Evolutionary conservation across 352 stramenopile genomes (phyloP), one percentile per base, ranked within the genome.

Genomic region (Phytophthora lateralis): DNA sequence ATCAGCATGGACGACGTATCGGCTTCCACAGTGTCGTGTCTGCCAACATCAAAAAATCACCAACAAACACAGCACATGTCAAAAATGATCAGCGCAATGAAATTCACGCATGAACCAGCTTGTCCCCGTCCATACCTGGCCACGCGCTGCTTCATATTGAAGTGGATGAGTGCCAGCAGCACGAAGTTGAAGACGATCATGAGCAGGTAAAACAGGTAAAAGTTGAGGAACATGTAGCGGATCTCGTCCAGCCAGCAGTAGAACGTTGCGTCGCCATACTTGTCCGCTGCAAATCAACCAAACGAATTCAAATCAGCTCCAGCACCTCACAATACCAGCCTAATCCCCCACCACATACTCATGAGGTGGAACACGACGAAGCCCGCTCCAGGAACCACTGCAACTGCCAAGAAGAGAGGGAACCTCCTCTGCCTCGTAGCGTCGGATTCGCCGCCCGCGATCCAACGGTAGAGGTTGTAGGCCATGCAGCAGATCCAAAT

Each of bases 391-490:
- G 83, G 85, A 11, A 87, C 44, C 12, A 92, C 35, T n/a, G 78
- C 70, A 62, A 88, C 44, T 4, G 60, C 48, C 20, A 94, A 54
- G 48, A 88, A 94, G 14, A 79, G 51, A 12, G 50, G 51, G 48
- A 93, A 85, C 14, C 85, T 73, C 34, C 63, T 74, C 59, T 85
- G 73, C 20, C 82, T 68, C 32, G 80, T 91, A 12, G 82, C 82
- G 43, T 89, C 76, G 30, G 78, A 87, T 46, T 95, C 85, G 30
- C 83, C 77, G 14, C 75, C 78, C 12, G 85, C 79, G 43, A 92
- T 87, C 85, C 85, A 95, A 3, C 82, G 76, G 60, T 92, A 91
- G 12, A 95, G 66, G 44, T 92, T 93, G 66, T 86, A 92, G 7
- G 80, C 76, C 61, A 93, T 91, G 52, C 83, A 95, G 37, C 73